These are phyloP conservation scores for Bryoglossum gracile DNA, from an alignment of 495 filamentous ascomycete genomes.

Conservation along the genomic window DNA sequence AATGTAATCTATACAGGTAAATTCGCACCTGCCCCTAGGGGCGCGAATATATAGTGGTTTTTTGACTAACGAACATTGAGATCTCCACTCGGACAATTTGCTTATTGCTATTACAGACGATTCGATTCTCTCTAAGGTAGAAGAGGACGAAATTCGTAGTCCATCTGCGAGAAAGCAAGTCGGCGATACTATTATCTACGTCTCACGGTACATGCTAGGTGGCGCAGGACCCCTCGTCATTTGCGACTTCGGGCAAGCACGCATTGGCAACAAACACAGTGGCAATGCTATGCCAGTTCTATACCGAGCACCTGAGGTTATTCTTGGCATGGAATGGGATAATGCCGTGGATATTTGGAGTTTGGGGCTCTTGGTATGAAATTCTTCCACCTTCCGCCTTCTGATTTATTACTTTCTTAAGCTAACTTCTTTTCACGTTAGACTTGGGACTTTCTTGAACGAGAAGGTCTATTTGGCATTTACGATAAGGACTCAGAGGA, in stretches of 20 bases:
- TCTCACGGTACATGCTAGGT: slow-evolving; percentile 14
- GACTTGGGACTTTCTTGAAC: slow-evolving; percentile 20
- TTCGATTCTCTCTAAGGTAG: background rate
- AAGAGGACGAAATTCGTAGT: slow-evolving; percentile 2
- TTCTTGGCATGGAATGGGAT: slow-evolving; percentile 15
- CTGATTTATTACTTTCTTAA: slow-evolving; percentile 4
- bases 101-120: slow-evolving; percentile 8
- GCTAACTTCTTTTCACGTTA: slow-evolving; percentile 10
- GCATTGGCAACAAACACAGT: slow-evolving; percentile 12
- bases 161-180: slow-evolving; percentile 13
- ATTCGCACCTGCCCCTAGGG: background rate
- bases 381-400: slow-evolving; percentile 4
- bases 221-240: slow-evolving; percentile 12
- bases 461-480: slow-evolving; percentile 13
- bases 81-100: slow-evolving; percentile 11
- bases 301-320: slow-evolving; percentile 21
- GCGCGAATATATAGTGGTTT: background rate
- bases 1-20: slow-evolving; percentile 18
- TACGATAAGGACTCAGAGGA: slow-evolving; percentile 16
- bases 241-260: slow-evolving; percentile 16
- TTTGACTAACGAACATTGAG: slow-evolving; percentile 2
- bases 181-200: slow-evolving; percentile 14
- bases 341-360: slow-evolving; percentile 22
- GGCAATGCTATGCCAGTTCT: slow-evolving; percentile 12
- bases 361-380: slow-evolving; percentile 16